phyloP scores from a whole-genome alignment of 2,329 filamentous ascomycete genomes.

The Aspergillus ochraceus region DNA sequence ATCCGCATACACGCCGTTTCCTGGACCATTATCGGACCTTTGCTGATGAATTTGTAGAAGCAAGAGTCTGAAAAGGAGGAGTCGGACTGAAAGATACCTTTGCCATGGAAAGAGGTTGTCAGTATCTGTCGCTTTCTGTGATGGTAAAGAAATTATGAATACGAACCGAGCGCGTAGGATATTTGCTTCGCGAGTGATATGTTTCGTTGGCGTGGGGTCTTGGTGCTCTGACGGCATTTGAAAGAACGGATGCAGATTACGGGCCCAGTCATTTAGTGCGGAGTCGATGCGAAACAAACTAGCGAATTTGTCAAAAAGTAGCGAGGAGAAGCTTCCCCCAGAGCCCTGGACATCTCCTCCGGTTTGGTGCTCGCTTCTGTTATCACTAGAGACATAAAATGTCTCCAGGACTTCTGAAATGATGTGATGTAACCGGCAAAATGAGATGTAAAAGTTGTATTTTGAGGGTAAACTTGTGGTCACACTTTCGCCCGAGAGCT shows the following conservation, averaged over 20 bases:
- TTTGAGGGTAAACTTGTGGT: not conserved
- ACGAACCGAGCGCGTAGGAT: not conserved
- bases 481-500: not conserved
- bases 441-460: not conserved
- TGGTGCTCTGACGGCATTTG: not conserved
- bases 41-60: constrained; percentile 10
- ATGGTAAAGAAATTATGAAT: not conserved
- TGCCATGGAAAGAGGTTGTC: too few relatives aligned
- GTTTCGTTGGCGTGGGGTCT: not conserved
- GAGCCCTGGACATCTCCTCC: not conserved
- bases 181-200: not conserved
- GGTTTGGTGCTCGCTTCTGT: not conserved
- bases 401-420: not conserved
- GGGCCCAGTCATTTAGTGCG: not conserved
- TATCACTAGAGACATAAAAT: not conserved
- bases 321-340: not conserved
- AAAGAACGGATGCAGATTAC: not conserved
- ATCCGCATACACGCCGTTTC: not conserved
- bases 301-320: not conserved
- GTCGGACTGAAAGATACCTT: constrained; percentile 15
- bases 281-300: not conserved
- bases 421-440: not conserved
- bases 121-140: not conserved
- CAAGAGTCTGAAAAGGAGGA: constrained; percentile 11
- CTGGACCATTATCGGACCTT: not conserved